Percentiles rank a stretch among this genome's conserved stretches.
These are phyloP conservation scores for Cutaneotrichosporon sp. DNA, from an alignment of 1,284 basidiomycete species.

Conservation along the genomic window DNA sequence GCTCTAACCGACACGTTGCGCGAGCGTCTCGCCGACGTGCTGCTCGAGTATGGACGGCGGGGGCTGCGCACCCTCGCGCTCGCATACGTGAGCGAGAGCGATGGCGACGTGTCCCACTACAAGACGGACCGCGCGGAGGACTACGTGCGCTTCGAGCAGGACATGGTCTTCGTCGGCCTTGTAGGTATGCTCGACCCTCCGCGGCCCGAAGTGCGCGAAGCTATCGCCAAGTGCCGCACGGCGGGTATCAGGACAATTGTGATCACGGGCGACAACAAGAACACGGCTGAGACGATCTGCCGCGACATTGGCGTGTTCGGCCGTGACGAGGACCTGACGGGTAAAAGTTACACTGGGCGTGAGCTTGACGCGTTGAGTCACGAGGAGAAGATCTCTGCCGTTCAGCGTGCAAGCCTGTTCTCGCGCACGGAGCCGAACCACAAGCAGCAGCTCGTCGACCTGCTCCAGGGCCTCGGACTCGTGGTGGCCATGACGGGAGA, in stretches of 20 bases:
- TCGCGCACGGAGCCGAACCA: conserved; percentile 92
- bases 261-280: conserved; percentile 98
- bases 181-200: conserved; percentile 99
- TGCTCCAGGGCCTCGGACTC: conserved; percentile 85
- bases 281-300: conserved; percentile 96
- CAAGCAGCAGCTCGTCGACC: conserved; percentile 91
- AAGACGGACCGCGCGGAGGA: conserved; percentile 72
- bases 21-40: conserved; percentile 62
- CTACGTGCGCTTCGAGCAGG: conserved; percentile 83
- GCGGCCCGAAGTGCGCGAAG: conserved; percentile 83
- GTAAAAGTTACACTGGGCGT: conserved; percentile 90
- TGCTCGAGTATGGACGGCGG: conserved; percentile 69
- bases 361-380: conserved; percentile 81
- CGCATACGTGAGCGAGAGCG: conserved; percentile 77
- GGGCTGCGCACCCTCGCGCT: conserved; percentile 90
- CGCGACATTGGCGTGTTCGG: conserved; percentile 91
- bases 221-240: conserved; percentile 83
- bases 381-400: conserved; percentile 78
- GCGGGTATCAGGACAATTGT: conserved; percentile 96
- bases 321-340: conserved; percentile 74
- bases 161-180: conserved; percentile 89
- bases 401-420: conserved; percentile 84
- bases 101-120: conserved; percentile 76
- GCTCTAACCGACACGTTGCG: conserved; percentile 67
- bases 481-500: conserved; percentile 99